Percentiles rank a stretch among this genome's conserved stretches.
These are phyloP conservation scores for Colletotrichum somersetense DNA, from an alignment of 2,329 filamentous ascomycete genomes.

Conservation along the genomic window DNA sequence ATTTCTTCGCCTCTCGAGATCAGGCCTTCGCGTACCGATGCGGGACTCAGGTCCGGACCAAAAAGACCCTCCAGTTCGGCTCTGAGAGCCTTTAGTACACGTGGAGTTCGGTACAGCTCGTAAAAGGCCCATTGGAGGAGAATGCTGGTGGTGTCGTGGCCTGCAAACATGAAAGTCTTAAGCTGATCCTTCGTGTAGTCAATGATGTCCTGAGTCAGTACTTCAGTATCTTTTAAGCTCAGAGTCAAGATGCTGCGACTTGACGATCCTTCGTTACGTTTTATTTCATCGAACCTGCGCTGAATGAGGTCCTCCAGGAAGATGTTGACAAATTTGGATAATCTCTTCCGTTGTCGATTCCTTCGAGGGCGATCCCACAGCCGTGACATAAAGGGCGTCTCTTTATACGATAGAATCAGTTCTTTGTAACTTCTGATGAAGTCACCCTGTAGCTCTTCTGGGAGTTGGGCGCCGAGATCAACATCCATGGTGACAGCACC, in stretches of 20 bases:
- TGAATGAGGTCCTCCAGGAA: slow-evolving; percentile 46
- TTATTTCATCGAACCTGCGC: slow-evolving; percentile 43
- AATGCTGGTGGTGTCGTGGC: slow-evolving; percentile 57
- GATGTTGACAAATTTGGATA: slow-evolving; percentile 45
- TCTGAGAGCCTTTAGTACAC: slow-evolving; percentile 47
- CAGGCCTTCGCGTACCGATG: slow-evolving; percentile 46
- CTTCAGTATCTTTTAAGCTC: slow-evolving; percentile 48
- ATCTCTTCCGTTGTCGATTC: slow-evolving; percentile 40
- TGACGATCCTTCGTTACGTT: slow-evolving; percentile 24
- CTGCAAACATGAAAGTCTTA: slow-evolving; percentile 56
- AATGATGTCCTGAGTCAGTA: slow-evolving; percentile 48
- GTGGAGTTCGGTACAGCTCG: slow-evolving; percentile 51
- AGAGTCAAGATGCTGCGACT: slow-evolving; percentile 52
- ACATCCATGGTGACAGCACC: slow-evolving; percentile 52
- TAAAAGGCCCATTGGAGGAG: slow-evolving; percentile 54
- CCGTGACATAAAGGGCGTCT: slow-evolving; percentile 41
- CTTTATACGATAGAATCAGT: slow-evolving; percentile 44
- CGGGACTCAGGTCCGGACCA: slow-evolving; percentile 48
- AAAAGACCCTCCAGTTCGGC: slow-evolving; percentile 54
- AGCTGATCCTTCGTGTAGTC: slow-evolving; percentile 52
- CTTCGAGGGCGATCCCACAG: slow-evolving; percentile 44
- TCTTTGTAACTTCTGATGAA: slow-evolving; percentile 49
- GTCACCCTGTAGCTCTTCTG: slow-evolving; percentile 45
- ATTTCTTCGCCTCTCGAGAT: slow-evolving; percentile 48
- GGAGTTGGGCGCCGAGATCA: slow-evolving; percentile 51